phyloP scores from a whole-genome alignment of 2,329 filamentous ascomycete species.

The Colletotrichum sp. region DNA sequence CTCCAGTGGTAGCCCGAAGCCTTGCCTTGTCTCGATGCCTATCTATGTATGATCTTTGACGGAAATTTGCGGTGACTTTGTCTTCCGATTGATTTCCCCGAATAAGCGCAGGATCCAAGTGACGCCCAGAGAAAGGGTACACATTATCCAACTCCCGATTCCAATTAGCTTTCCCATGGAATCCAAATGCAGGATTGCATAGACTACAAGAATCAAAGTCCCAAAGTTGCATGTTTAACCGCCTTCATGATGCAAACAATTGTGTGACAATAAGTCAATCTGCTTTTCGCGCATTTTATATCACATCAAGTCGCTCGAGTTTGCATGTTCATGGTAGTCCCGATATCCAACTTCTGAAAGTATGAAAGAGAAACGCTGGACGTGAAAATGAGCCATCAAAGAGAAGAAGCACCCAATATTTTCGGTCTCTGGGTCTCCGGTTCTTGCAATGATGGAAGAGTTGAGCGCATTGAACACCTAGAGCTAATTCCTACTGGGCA shows the following conservation, averaged over 20 bases:
- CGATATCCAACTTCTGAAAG: not conserved
- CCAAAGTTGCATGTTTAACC: too few species aligned
- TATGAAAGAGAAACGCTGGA: not conserved
- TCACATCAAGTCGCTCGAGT: not conserved
- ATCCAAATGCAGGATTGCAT: accelerated
- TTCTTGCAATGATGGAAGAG: not conserved
- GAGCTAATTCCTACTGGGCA: accelerated
- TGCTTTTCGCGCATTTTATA: not conserved
- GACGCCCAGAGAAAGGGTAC: not conserved
- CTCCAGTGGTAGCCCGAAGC: not conserved
- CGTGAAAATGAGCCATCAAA: not conserved
- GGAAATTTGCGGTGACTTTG: accelerated
- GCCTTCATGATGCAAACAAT: not conserved
- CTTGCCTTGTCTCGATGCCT: not conserved
- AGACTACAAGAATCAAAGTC: accelerated
- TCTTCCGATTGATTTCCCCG: accelerated
- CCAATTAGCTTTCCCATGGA: not conserved
- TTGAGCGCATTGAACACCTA: not conserved
- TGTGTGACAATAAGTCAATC: accelerated
- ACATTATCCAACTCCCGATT: too few species aligned
- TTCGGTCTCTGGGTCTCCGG: too few species aligned
- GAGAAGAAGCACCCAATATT: not conserved
- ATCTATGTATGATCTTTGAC: accelerated
- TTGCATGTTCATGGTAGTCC: not conserved
- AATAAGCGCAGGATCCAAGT: not conserved